Percentiles rank a stretch among this genome's conserved stretches.
Conservation (phyloP, 2,329 filamentous ascomycete species). For the Nemania diffusa region DNA sequence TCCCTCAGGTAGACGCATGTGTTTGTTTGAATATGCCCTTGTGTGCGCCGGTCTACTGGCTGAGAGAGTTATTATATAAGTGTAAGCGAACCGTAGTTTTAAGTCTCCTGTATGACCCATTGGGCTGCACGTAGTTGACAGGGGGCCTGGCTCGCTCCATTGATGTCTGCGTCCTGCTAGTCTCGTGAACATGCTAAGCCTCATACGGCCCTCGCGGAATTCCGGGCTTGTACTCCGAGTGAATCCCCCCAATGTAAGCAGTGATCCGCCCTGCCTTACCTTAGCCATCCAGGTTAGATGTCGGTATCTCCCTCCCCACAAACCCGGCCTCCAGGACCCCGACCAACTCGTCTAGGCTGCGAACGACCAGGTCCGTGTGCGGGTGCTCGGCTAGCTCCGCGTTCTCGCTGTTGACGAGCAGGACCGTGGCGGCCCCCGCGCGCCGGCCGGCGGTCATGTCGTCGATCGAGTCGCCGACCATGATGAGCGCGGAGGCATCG, state of each 20-base stretch:
- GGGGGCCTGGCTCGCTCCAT: background rate
- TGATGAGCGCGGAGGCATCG: constrained; percentile 65
- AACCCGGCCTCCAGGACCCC: constrained; percentile 80
- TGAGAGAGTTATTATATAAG: background rate
- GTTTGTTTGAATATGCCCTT: background rate
- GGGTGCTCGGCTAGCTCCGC: constrained; percentile 73
- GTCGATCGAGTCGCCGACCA: constrained; percentile 85
- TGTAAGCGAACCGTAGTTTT: background rate
- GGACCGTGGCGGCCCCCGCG: constrained; percentile 89
- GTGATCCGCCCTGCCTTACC: background rate
- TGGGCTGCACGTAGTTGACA: background rate
- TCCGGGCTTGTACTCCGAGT: background rate
- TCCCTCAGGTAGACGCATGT: background rate
- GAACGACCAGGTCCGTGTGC: constrained; percentile 80
- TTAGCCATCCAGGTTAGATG: background rate
- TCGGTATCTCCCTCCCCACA: constrained; percentile 58
- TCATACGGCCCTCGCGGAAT: too few relatives aligned
- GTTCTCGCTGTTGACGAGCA: constrained; percentile 88
- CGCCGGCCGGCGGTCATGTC: constrained; percentile 88
- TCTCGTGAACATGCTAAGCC: background rate
- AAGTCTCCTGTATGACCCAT: background rate
- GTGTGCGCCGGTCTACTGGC: background rate
- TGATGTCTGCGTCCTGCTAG: background rate
- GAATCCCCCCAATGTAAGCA: background rate
- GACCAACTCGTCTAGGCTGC: constrained; percentile 79